phyloP scores from a whole-genome alignment of 1,139 yeast genomes.

The Yamadazyma triangularis region DNA sequence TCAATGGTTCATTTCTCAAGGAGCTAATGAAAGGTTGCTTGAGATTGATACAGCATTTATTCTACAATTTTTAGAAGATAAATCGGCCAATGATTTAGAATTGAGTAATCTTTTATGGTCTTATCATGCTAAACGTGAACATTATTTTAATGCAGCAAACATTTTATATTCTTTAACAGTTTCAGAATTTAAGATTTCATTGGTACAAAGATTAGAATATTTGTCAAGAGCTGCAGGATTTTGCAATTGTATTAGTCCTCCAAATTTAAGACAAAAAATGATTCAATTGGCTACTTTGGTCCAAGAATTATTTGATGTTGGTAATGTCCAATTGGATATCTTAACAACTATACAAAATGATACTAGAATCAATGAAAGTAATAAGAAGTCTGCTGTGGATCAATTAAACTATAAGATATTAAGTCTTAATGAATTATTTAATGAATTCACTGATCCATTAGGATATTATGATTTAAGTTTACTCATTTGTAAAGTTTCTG shows the following conservation, averaged over 20 bases:
- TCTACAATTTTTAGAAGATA: slow-evolving; percentile 71
- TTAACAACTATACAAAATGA: slow-evolving; percentile 58
- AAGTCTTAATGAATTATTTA: slow-evolving; percentile 74
- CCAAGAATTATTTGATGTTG: slow-evolving; percentile 81
- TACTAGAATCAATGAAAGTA: slow-evolving; percentile 45
- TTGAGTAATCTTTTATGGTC: slow-evolving; percentile 86
- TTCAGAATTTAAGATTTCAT: slow-evolving; percentile 64
- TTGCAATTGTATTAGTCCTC: slow-evolving; percentile 81
- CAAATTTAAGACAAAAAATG: slow-evolving; percentile 71
- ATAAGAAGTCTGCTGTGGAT: slow-evolving; percentile 44
- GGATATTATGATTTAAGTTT: slow-evolving; percentile 83
- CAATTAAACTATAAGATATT: slow-evolving; percentile 62
- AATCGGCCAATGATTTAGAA: slow-evolving; percentile 60
- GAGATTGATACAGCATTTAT: slow-evolving; percentile 80
- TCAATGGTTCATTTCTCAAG: slow-evolving; percentile 85
- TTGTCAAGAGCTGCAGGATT: slow-evolving; percentile 91
- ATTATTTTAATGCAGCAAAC: slow-evolving; percentile 77
- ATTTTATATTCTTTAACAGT: slow-evolving; percentile 71
- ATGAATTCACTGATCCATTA: slow-evolving; percentile 81
- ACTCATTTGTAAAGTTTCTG: slow-evolving; percentile 75
- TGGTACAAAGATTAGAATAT: slow-evolving; percentile 78
- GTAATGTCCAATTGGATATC: slow-evolving; percentile 83
- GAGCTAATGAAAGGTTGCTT: slow-evolving; percentile 70
- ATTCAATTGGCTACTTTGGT: slow-evolving; percentile 65
- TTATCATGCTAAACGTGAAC: slow-evolving; percentile 79